Evolutionary conservation across 495 filamentous ascomycete species (phyloP).

Genomic region (Staphylotrichum longicolle): DNA sequence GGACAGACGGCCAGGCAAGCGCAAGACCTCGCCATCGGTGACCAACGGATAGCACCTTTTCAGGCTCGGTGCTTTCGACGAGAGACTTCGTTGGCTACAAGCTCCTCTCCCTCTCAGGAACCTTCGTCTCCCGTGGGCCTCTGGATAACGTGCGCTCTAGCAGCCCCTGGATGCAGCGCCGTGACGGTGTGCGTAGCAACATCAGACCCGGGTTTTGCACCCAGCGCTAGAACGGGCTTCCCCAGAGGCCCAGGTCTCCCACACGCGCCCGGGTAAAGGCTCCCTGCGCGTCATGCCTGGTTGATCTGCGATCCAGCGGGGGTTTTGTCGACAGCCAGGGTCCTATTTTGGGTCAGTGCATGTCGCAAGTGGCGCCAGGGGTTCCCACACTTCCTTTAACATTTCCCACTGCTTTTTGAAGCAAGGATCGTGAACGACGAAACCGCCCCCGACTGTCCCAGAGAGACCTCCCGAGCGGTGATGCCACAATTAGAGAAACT

Average conservation of each 20-base stretch:
- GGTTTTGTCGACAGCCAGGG: background rate
- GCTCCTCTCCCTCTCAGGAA: no score
- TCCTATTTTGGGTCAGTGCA: background rate
- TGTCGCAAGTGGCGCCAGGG: slow-evolving; percentile 17
- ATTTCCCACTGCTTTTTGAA: no score
- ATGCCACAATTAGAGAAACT: no score
- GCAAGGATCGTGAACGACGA: no score
- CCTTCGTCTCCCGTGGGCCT: no score
- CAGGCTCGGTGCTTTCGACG: no score
- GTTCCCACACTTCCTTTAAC: background rate
- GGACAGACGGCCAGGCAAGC: background rate
- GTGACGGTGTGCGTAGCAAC: slow-evolving; percentile 7
- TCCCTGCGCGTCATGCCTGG: background rate
- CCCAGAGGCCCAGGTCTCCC: slow-evolving; percentile 1
- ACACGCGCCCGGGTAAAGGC: slow-evolving; percentile 25
- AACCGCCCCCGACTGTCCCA: no score
- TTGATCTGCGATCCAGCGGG: slow-evolving; percentile 10
- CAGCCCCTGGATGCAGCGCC: background rate
- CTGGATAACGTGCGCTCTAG: background rate
- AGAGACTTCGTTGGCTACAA: no score
- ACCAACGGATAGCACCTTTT: no score
- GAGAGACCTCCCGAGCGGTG: no score
- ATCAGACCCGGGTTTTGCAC: slow-evolving; percentile 12
- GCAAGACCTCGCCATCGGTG: no score
- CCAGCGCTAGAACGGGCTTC: background rate